phyloP scores from a whole-genome alignment of 495 filamentous ascomycete species.

The Aspergillus biplanus region DNA sequence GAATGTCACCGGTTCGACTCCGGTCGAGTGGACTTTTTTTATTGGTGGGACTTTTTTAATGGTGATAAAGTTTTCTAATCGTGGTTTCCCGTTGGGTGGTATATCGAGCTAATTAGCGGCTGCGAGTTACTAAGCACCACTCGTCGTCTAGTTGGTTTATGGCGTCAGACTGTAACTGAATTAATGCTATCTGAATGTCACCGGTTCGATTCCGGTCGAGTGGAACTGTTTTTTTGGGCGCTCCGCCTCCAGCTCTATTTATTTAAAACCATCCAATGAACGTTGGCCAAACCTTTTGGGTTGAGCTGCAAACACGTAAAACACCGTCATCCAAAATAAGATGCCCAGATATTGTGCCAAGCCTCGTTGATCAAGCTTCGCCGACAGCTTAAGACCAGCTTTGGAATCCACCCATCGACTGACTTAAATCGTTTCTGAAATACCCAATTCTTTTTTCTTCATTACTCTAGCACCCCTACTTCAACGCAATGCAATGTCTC shows the following conservation, averaged over 20 bases:
- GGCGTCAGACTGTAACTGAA: not conserved
- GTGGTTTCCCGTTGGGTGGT: too few species aligned
- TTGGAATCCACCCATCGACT: not conserved
- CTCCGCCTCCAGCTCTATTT: too few species aligned
- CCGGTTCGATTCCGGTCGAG: not conserved
- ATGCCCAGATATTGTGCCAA: not conserved
- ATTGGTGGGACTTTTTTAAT: not conserved
- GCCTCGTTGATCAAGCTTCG: not conserved
- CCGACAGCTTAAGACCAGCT: not conserved
- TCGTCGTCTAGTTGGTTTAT: constrained; percentile 1
- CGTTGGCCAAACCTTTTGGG: not conserved
- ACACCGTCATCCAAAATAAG: constrained; percentile 23
- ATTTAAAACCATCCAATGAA: too few species aligned
- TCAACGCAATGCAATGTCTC: constrained; percentile 44
- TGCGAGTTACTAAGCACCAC: not conserved
- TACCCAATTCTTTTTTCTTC: constrained; percentile 2
- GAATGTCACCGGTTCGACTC: not conserved
- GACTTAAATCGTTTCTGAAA: not conserved
- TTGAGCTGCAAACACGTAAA: constrained; percentile 31
- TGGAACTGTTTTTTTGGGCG: not conserved
- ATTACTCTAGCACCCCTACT: not conserved
- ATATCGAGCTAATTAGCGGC: not conserved
- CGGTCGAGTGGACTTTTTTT: not conserved
- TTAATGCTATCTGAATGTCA: not conserved
- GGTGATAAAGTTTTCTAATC: not conserved